Base-by-base conservation (phyloP, 441 rosid species). In the Euphorbia neoarborescens region DNA sequence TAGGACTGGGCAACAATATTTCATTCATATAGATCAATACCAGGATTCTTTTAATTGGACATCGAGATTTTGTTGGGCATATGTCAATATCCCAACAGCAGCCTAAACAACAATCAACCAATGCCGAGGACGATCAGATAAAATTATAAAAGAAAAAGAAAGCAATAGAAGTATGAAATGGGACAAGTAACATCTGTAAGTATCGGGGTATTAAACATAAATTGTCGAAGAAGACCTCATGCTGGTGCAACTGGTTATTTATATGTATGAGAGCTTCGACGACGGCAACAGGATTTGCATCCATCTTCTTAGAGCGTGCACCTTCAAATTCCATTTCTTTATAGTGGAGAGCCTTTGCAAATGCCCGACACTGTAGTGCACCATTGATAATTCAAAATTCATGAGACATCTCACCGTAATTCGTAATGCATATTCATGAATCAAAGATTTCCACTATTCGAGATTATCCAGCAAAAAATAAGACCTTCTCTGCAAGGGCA, bases 271-370 rank as follows among this genome's bases (percentile, higher is more conserved):
- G 97, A 75, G 88, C 94, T 87, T 96, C 99, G 35, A 96, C 98
- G 46, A 93, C 94, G 84, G 97, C 90, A 83, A 91, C 97, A 63
- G 98, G 98, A 81, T 89, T 91, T 46, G 93, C 97, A 84, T 93
- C 99, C 96, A 88, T 91, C 89, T 85, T 88, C 78, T 86, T 90
- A 35, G 96, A 84, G 70, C 80, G 81, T 68, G 97, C 92, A 84
- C 97, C 97, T 86, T 91, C 98, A 78, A 96, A 96, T 86, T 88
- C 97, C 97, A 96, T 91, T 86, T 96, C 99, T 87, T 96, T 96
- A 85, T 96, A 96, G 81, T 96, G 99, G 81, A 93, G 81, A 61
- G 98, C 98, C 88, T 96, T 96, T 34, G 99, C 98, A 81, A 91
- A 96, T 79, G 97, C 99, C 78, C 94, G 99, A 69, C 98, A 93